Evolutionary conservation across 306 rosid genomes (phyloP).

Genomic region (Prunus mongolica): DNA sequence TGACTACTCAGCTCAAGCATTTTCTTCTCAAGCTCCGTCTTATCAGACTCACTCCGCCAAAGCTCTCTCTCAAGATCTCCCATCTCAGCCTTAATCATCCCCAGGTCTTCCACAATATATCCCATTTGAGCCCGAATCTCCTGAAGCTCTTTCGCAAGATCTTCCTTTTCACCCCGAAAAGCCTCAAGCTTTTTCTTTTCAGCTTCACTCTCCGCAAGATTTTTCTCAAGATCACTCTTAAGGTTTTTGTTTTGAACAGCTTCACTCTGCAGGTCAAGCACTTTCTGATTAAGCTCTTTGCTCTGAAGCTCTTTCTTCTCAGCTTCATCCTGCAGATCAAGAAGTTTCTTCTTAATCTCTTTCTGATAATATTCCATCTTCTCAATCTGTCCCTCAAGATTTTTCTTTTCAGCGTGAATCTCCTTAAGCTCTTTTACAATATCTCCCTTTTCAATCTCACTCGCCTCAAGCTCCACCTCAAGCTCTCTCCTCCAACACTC

Average conservation of each 20-base stretch:
- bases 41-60: background rate
- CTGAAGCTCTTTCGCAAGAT: background rate
- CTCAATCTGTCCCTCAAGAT: constrained; percentile 7
- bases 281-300: background rate
- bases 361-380: background rate
- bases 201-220: background rate
- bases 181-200: background rate
- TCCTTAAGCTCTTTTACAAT: background rate
- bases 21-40: background rate
- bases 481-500: background rate
- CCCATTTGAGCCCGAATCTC: background rate
- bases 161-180: background rate
- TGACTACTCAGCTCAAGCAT: background rate
- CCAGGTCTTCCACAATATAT: background rate
- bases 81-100: background rate
- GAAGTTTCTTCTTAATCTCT: background rate
- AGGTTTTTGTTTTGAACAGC: background rate
- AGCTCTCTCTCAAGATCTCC: background rate
- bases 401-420: background rate
- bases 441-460: background rate
- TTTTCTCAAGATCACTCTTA: background rate
- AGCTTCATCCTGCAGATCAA: background rate
- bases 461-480: background rate
- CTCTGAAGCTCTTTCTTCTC: background rate
- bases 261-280: background rate